phyloP scores from a whole-genome alignment of 2,329 filamentous ascomycete species.

The Aureobasidium lini region DNA sequence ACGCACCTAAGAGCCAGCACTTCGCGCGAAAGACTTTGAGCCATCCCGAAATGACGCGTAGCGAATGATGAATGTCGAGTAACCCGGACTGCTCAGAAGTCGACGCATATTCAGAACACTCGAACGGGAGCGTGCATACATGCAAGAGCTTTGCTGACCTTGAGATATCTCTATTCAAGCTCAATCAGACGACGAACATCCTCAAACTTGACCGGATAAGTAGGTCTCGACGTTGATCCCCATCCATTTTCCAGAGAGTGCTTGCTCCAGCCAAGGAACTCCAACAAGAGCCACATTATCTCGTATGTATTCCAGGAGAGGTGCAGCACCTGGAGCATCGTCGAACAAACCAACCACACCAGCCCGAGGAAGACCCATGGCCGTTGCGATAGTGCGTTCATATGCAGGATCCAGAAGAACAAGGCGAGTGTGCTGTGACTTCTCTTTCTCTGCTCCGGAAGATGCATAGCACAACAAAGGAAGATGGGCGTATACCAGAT shows the following conservation, averaged over 20 bases:
- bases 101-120: too few species aligned
- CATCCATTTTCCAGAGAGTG: constrained; percentile 7
- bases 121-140: too few species aligned
- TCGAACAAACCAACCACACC: constrained; percentile 15
- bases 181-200: background rate
- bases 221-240: background rate
- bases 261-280: constrained; percentile 8
- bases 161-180: too few species aligned
- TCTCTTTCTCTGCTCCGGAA: background rate
- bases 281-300: constrained; percentile 2
- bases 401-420: constrained; percentile 11
- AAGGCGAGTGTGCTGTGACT: constrained; percentile 12
- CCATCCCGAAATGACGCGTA: too few species aligned
- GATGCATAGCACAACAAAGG: constrained; percentile 15
- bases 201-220: background rate
- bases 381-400: constrained; percentile 12
- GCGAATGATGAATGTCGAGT: too few species aligned
- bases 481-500: constrained; percentile 16
- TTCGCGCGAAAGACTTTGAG: too few species aligned
- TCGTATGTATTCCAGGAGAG: constrained; percentile 14
- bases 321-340: background rate
- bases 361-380: constrained; percentile 13
- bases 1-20: too few species aligned
- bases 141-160: too few species aligned
- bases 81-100: too few species aligned